Evolutionary conservation across 2,329 filamentous ascomycete species (phyloP).

Genomic region (Penicillium sp.): DNA sequence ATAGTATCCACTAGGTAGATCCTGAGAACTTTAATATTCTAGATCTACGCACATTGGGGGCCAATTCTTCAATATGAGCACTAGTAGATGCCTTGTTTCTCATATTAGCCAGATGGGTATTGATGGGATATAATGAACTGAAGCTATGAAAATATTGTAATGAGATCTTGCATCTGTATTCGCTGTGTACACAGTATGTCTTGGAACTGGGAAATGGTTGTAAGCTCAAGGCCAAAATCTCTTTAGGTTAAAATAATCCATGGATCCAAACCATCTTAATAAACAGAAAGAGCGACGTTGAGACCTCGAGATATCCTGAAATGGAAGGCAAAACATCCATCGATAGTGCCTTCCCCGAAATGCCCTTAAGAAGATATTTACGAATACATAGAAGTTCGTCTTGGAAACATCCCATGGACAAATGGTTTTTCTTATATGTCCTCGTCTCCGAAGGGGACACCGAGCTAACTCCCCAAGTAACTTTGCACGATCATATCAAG

Average conservation of each 20-base stretch:
- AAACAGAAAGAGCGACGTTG: not conserved
- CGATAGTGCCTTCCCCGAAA: not conserved
- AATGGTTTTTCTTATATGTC: constrained; percentile 29
- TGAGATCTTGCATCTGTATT: too few species aligned
- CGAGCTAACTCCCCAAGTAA: constrained; percentile 15
- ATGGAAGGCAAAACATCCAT: not conserved
- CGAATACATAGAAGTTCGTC: not conserved
- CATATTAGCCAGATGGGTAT: too few species aligned
- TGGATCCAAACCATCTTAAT: not conserved
- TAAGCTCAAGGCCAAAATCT: not conserved
- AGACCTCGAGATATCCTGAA: not conserved
- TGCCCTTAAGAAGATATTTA: not conserved
- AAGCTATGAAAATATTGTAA: too few species aligned
- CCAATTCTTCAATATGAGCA: too few species aligned
- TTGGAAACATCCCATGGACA: not conserved
- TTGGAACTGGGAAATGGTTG: too few species aligned
- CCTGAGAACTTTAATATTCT: too few species aligned
- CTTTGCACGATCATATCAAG: constrained; percentile 12
- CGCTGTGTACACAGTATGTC: too few species aligned
- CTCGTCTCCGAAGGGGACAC: constrained; percentile 22
- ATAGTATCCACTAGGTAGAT: too few species aligned
- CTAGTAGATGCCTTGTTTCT: too few species aligned
- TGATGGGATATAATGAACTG: too few species aligned
- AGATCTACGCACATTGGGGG: too few species aligned
- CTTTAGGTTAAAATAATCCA: not conserved